These are phyloP conservation scores for Penicillium verhagenii DNA, from an alignment of 495 filamentous ascomycete genomes.

Conservation along the genomic window DNA sequence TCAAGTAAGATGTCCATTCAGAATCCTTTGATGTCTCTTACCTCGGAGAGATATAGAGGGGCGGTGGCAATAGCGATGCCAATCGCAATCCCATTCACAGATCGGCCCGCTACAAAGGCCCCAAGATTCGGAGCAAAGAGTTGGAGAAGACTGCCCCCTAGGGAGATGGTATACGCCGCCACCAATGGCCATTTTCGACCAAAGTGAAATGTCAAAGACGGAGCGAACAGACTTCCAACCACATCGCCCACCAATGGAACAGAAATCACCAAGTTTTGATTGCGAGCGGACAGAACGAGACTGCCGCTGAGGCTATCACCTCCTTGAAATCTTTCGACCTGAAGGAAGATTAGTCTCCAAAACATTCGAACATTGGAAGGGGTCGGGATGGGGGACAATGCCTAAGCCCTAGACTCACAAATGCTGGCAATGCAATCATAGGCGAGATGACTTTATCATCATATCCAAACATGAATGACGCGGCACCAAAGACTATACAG, in stretches of 20 bases:
- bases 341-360: neutral
- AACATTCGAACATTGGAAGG: too few relatives aligned
- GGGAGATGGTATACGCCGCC: slow-evolving; percentile 31
- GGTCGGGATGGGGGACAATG: too few relatives aligned
- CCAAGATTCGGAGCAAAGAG: slow-evolving; percentile 36
- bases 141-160: slow-evolving; percentile 38
- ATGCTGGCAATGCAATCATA: slow-evolving; percentile 32
- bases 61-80: slow-evolving; percentile 37
- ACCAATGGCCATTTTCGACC: slow-evolving; percentile 40
- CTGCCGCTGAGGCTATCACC: slow-evolving; percentile 24
- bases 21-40: neutral
- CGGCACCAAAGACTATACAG: slow-evolving; percentile 35
- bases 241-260: slow-evolving; percentile 36
- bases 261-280: slow-evolving; percentile 38
- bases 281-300: slow-evolving; percentile 34
- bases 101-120: slow-evolving; percentile 35
- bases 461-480: slow-evolving; percentile 40
- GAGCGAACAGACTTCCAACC: slow-evolving; percentile 33
- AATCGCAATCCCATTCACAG: slow-evolving; percentile 32
- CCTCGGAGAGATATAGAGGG: slow-evolving; percentile 40
- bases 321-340: slow-evolving; percentile 39
- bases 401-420: slow-evolving; percentile 34
- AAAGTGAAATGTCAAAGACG: slow-evolving; percentile 32
- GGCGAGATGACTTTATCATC: slow-evolving; percentile 45
- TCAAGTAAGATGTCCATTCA: too few relatives aligned